A percentile compares a stretch with the other conserved stretches of the same genome.
These are phyloP conservation scores for Candida ulmi DNA, from an alignment of 805 yeast genomes.

Conservation along the genomic window DNA sequence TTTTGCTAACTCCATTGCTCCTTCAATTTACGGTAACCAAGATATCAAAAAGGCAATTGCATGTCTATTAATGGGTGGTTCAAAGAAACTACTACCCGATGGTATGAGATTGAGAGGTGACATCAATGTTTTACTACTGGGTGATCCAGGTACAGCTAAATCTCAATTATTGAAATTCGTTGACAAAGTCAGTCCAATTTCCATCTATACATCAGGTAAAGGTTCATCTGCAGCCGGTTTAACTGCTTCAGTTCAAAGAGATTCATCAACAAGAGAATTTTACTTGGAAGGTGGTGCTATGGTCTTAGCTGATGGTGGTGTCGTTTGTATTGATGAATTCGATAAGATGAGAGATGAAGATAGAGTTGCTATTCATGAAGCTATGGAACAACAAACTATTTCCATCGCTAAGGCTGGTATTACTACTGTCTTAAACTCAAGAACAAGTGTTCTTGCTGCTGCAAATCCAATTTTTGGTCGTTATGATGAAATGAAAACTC, in stretches of 20 bases:
- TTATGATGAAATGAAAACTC: slow-evolving; percentile 91
- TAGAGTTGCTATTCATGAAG: slow-evolving; percentile 98
- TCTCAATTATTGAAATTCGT: slow-evolving; percentile 94
- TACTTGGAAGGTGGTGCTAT: slow-evolving; percentile 98
- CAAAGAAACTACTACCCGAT: slow-evolving; percentile 87
- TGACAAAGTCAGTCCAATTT: slow-evolving; percentile 89
- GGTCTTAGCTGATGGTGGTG: slow-evolving; percentile 99
- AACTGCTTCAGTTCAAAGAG: slow-evolving; percentile 96
- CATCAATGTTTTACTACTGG: slow-evolving; percentile 84
- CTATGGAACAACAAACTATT: slow-evolving; percentile 99
- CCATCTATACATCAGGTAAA: slow-evolving; percentile 96
- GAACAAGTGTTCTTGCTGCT: slow-evolving; percentile 96
- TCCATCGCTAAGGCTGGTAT: slow-evolving; percentile 99
- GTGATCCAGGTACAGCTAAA: slow-evolving; percentile 99
- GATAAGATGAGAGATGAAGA: slow-evolving; percentile 99
- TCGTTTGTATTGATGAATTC: slow-evolving; percentile 97
- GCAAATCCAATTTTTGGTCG: slow-evolving; percentile 97
- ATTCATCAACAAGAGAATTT: slow-evolving; percentile 80
- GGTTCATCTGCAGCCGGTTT: slow-evolving; percentile 99
- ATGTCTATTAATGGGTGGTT: slow-evolving; percentile 90
- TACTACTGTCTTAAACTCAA: slow-evolving; percentile 90
- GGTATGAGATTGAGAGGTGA: slow-evolving; percentile 97
- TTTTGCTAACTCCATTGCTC: slow-evolving; percentile 89
- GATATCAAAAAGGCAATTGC: slow-evolving; percentile 94
- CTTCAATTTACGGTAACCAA: slow-evolving; percentile 89